Base-by-base conservation (phyloP, 257 asterid species). In the Solanum habrochaites region DNA sequence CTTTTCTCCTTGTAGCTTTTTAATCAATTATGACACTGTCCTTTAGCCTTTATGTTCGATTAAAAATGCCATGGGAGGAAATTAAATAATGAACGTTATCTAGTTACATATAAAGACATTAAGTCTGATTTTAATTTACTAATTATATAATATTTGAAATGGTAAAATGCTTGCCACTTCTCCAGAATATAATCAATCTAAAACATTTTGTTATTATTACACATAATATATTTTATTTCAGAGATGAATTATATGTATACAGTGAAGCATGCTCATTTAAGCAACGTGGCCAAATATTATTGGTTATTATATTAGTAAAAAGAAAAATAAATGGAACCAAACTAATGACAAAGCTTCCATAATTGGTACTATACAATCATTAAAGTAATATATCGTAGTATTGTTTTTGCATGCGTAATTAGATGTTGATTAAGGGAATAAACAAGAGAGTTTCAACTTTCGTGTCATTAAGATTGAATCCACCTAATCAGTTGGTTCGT, bases 401-500 rank as follows among this genome's bases (percentile, higher is more conserved):
- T 25, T 67, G 66, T 49, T 86, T 52, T 81, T 87, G 87, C 86
- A 85, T 87, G 87, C 86, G 74, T 73, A 72, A 83, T 82, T 86
- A 73, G 82, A 20, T 85, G 45, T 73, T 42, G 69, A 37, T 35
- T 85, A 27, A 85, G 58, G 37, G 73, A 40, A 66, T 83, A 64
- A 62, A 40, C 13, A 4, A n/a, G 58, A 83, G 60, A 21, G 75
- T n/a, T 69, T 69, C 75, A 37, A 45, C 25, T 84, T 66, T 84
- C 86, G 20, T 66, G 64, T 74, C 29, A 71, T 47, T 47, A 13
- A 82, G 62, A 60, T 58, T 81, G 85, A 29, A 32, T 2, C 32
- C 35, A 78, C 56, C 86, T 8, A n/a, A 74, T 35, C 7, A 16
- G 81, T 86, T 60, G 72, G 52, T 43, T 45, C 37, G 10, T 8